Evolutionary conservation across 1,284 basidiomycete species (phyloP), one percentile per base, ranked within the genome.

Genomic region (Heliocybe sulcata): DNA sequence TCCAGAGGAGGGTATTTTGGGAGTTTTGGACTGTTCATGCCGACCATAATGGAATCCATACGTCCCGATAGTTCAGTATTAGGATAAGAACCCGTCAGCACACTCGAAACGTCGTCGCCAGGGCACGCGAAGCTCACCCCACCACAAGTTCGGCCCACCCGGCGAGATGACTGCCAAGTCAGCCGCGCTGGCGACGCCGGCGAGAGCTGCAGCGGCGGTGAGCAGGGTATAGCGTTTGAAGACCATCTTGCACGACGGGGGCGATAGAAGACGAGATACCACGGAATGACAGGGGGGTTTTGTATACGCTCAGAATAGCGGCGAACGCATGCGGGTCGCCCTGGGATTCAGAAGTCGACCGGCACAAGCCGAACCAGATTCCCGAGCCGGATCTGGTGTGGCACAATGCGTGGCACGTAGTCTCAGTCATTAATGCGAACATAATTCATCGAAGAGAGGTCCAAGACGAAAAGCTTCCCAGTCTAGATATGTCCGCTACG

Each of bases 121-220:
- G 16, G 14, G 19, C 16, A 73, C n/a, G n/a, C n/a, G n/a, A n/a
- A n/a, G n/a, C 77, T 54, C 54, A 79, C 79, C 70, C 77, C 77
- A 80, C 78, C 78, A 80, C 31, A 67, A 57, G 57, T 64, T 51
- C 1, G 69, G 51, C 27, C 68, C 67, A 29, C 76, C 76, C 25
- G 74, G 69, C 16, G 61, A 60, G 59, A 75, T 59, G 59, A 72
- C 59, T n/a, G 56, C 25, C 63, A 73, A 69, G 29, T 69, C 66
- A 27, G 72, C n/a, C n/a, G n/a, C 74, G 52, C 64, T 59, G n/a
- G 65, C 69, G n/a, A 64, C 60, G 56, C 65, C 62, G 51, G 68
- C 63, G 55, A 76, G 60, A 35, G 76, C 65, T 52, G 65, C 63
- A 55, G 69, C 58, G 31, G 68, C 57, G n/a, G 67, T 64, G 47